A percentile compares a stretch with the other conserved stretches of the same genome.
phyloP scores from a whole-genome alignment of 2,329 filamentous ascomycete species.

The Sclerotiophoma versabilis region DNA sequence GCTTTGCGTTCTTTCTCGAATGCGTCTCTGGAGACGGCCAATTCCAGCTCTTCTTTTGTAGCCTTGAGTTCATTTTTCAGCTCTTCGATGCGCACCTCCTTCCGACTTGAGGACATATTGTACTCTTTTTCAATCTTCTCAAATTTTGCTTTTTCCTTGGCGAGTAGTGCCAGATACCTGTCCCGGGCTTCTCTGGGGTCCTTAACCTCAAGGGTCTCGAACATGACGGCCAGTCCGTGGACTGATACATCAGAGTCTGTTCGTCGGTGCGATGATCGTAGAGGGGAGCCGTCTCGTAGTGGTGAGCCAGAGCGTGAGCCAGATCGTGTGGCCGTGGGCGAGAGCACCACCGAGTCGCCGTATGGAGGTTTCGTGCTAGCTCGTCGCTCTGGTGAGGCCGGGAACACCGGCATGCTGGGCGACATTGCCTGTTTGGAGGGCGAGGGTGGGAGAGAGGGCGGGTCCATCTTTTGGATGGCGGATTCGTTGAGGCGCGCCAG shows the following conservation, averaged over 20 bases:
- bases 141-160: conserved; percentile 52
- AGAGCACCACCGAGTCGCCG: conserved; percentile 33
- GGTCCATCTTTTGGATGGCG: conserved; percentile 41
- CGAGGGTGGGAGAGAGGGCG: conserved; percentile 45
- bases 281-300: conserved; percentile 50
- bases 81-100: conserved; percentile 44
- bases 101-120: conserved; percentile 61
- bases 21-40: conserved; percentile 33
- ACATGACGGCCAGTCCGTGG: conserved; percentile 68
- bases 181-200: conserved; percentile 55
- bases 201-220: conserved; percentile 69
- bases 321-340: conserved; percentile 26
- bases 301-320: conserved; percentile 34
- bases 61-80: conserved; percentile 35
- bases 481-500: conserved; percentile 49
- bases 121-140: conserved; percentile 66
- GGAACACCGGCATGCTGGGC: conserved; percentile 65
- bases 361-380: conserved; percentile 55
- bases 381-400: conserved; percentile 69
- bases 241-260: conserved; percentile 50
- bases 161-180: conserved; percentile 53
- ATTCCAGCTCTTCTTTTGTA: conserved; percentile 29
- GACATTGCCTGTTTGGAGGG: conserved; percentile 62
- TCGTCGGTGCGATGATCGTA: conserved; percentile 39
- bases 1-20: conserved; percentile 42